Evolutionary conservation across 1,139 yeast genomes (phyloP).

Genomic region (Blastobotrys persicus): DNA sequence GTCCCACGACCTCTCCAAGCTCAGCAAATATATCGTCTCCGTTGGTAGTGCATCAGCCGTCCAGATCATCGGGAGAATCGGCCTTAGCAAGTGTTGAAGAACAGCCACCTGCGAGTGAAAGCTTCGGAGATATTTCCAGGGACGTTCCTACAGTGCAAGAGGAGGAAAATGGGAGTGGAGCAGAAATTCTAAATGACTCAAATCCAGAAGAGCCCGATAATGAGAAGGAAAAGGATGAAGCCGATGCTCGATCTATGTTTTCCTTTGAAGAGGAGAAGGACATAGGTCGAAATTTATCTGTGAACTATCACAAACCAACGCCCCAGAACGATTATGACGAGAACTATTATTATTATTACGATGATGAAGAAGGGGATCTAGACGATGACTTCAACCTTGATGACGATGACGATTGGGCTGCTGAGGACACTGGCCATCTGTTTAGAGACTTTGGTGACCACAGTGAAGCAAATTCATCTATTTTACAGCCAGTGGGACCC

Average conservation of each 20-base stretch:
- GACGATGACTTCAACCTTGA: constrained; percentile 17
- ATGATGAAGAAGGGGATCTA: constrained; percentile 22
- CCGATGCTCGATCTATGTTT: constrained; percentile 29
- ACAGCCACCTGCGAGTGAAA: too few relatives aligned
- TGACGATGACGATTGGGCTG: constrained; percentile 18
- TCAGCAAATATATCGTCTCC: background rate
- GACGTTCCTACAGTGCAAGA: background rate
- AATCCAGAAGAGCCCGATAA: background rate
- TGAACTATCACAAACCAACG: constrained; percentile 33
- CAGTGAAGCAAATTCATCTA: background rate
- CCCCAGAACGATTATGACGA: background rate
- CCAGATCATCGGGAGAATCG: constrained; percentile 1
- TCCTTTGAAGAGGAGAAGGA: constrained; percentile 32
- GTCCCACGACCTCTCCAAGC: constrained; percentile 1
- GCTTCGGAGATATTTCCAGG: too few relatives aligned
- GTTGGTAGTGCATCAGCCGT: background rate
- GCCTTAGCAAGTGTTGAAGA: too few relatives aligned
- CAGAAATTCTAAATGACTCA: background rate
- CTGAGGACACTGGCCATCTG: constrained; percentile 14
- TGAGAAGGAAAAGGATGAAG: constrained; percentile 11
- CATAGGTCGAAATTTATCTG: constrained; percentile 31
- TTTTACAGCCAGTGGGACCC: background rate
- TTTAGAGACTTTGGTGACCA: constrained; percentile 11
- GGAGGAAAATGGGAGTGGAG: background rate
- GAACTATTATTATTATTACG: constrained; percentile 11